Base-by-base conservation (phyloP, 192 early-diverging fungal species). In the Podila verticillata region DNA sequence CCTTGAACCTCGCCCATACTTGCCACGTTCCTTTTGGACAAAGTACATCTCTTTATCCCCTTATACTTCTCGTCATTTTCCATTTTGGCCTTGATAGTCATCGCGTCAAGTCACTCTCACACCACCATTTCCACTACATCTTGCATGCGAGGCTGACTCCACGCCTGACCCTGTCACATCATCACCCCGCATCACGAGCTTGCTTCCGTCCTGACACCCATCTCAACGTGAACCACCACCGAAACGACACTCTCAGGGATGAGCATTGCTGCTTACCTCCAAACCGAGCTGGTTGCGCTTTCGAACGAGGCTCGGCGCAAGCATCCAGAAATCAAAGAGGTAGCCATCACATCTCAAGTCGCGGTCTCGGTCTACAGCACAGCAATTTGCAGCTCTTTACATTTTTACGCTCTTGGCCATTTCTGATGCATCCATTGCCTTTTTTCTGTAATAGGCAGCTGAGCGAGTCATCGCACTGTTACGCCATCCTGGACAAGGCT, bases 311-410 rank as follows among this genome's bases (percentile, higher is more conserved):
- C 96, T 5, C 85, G 92, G 49, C 87, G 93, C 68, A 97, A 96
- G 73, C 85, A 96, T 84, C 94, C 96, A 22, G 95, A 96, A 63
- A 93, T 99, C n/a, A 98, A 98, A 86, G 97, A 99, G 80, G 94
- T 96, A 81, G 48, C 4, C 35, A 48, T 58, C 66, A 15, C 35
- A 63, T 67, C 64, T 63, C 5, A 15, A n/a, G 7, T 24, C 24
- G 7, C 60, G 8, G 24, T 20, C 47, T 17, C 39, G 29, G 6
- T 31, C 64, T 32, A n/a, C 20, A 31, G 19, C 48, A 35, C 24
- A 32, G 34, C 20, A 48, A 20, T 19, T 36, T 65, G 39, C 15
- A 31, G 54, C 13, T 35, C 48, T 7, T 13, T 10, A n/a, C 20
- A 62, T 12, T 7, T 44, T 44, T 17, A 32, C 12, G 28, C 31